Evolutionary conservation across 495 filamentous ascomycete species (phyloP).

Genomic region (Trichodelitschia bisporula): DNA sequence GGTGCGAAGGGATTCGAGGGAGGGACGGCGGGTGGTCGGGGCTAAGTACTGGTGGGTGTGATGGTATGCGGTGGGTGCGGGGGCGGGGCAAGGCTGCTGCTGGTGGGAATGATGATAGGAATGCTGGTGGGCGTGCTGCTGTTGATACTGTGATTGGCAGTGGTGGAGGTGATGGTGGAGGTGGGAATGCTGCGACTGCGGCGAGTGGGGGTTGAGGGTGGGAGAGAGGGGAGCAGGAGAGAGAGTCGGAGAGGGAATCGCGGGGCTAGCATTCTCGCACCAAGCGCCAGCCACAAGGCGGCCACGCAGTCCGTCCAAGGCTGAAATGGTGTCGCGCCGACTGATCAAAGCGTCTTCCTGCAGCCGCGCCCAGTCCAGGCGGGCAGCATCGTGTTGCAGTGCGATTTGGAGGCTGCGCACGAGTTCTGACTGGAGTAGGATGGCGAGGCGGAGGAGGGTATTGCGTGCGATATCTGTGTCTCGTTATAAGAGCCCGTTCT

Average conservation of each 20-base stretch:
- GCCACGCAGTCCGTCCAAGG: slow-evolving; percentile 17
- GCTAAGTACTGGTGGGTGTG: too few relatives aligned
- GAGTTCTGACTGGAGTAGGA: slow-evolving; percentile 20
- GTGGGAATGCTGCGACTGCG: not conserved
- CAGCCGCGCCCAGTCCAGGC: slow-evolving; percentile 17
- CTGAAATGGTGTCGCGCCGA: slow-evolving; percentile 10
- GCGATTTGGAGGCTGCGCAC: slow-evolving; percentile 20
- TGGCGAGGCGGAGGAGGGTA: slow-evolving; percentile 23
- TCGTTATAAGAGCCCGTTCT: too few relatives aligned
- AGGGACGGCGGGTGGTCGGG: too few relatives aligned
- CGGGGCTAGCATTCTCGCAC: not conserved
- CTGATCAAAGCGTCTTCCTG: slow-evolving; percentile 15
- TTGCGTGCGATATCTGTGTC: too few relatives aligned
- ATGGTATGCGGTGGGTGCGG: too few relatives aligned
- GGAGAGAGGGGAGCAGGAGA: too few relatives aligned
- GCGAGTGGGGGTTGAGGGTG: too few relatives aligned
- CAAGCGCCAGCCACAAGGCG: slow-evolving; percentile 2
- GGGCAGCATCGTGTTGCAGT: slow-evolving; percentile 13
- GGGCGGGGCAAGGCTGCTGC: too few relatives aligned
- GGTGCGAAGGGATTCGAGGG: too few relatives aligned
- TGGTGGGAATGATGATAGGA: too few relatives aligned
- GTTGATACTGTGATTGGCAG: not conserved
- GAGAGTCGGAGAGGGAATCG: not conserved
- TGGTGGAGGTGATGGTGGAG: not conserved
- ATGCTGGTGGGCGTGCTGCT: too few relatives aligned